These are phyloP conservation scores for Spinellus fusiger DNA, from an alignment of 192 early-diverging fungal species.

Conservation along the genomic window DNA sequence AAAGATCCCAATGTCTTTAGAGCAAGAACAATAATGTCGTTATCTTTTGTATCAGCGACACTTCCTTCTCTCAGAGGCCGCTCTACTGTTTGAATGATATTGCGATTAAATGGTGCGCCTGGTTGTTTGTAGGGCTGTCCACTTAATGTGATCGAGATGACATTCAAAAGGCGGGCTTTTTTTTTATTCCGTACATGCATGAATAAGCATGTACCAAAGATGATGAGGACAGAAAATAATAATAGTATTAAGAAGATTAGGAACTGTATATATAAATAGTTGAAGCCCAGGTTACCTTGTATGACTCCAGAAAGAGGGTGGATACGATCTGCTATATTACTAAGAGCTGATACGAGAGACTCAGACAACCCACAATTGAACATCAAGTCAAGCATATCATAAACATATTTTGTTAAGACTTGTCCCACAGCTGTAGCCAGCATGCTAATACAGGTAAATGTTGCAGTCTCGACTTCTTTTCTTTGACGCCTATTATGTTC, in stretches of 20 bases:
- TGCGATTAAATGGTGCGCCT: conserved; percentile 53
- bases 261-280: neutral
- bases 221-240: neutral
- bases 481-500: conserved; percentile 36
- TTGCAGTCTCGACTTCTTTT: conserved; percentile 53
- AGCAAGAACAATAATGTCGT: conserved; percentile 74
- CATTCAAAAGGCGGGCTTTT: conserved; percentile 77
- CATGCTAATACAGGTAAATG: conserved; percentile 84
- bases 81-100: conserved; percentile 22
- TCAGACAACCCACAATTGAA: conserved; percentile 84
- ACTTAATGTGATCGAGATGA: conserved; percentile 80
- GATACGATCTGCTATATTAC: conserved; percentile 75
- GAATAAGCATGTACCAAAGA: neutral
- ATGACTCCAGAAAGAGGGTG: conserved; percentile 75
- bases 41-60: conserved; percentile 55
- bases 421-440: conserved; percentile 88
- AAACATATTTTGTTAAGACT: conserved; percentile 81
- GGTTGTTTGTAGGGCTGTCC: conserved; percentile 73
- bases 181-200: neutral
- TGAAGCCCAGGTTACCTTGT: conserved; percentile 55
- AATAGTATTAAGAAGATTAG: too few relatives aligned
- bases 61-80: conserved; percentile 19
- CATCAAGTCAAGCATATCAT: conserved; percentile 86
- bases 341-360: conserved; percentile 72
- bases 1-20: conserved; percentile 78